These are phyloP conservation scores for Amphirosellinia nigrospora DNA, from an alignment of 495 filamentous ascomycete genomes.

Conservation along the genomic window DNA sequence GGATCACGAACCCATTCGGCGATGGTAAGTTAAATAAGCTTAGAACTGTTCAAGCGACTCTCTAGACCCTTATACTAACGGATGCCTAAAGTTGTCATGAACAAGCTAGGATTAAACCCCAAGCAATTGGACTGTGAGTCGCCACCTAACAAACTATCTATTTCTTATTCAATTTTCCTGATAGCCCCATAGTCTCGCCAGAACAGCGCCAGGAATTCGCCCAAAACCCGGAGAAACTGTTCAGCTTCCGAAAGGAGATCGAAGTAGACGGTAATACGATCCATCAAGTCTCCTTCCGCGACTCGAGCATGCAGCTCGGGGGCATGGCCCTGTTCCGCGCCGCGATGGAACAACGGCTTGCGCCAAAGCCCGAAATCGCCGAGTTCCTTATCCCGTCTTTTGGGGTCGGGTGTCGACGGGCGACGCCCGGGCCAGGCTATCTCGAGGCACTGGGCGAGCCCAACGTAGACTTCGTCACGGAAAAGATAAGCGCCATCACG, in stretches of 20 bases:
- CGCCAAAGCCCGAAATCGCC: conserved; percentile 44
- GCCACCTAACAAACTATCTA: not conserved
- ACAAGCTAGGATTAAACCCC: conserved; percentile 46
- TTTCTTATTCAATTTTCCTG: not conserved
- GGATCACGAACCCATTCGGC: conserved; percentile 57
- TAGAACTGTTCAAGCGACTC: not conserved
- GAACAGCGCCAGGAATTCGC: conserved; percentile 44
- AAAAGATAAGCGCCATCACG: conserved; percentile 60
- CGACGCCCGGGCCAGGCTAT: conserved; percentile 74
- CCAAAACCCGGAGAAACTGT: conserved; percentile 39
- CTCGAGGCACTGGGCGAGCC: conserved; percentile 67
- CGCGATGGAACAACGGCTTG: conserved; percentile 44
- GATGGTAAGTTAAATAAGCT: conserved; percentile 37
- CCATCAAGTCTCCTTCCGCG: conserved; percentile 45
- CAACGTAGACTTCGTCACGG: conserved; percentile 66
- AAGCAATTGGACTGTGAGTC: conserved; percentile 44
- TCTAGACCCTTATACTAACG: conserved; percentile 16
- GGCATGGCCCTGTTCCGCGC: conserved; percentile 32
- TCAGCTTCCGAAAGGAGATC: conserved; percentile 49
- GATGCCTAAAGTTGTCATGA: conserved; percentile 35
- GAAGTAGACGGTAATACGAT: conserved; percentile 45
- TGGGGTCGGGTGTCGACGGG: conserved; percentile 70
- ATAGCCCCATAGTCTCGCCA: conserved; percentile 36
- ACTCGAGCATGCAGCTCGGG: conserved; percentile 39
- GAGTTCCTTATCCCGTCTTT: conserved; percentile 61